Base-by-base conservation (phyloP, 345 rosid species). In the Eutrema heterophyllum region DNA sequence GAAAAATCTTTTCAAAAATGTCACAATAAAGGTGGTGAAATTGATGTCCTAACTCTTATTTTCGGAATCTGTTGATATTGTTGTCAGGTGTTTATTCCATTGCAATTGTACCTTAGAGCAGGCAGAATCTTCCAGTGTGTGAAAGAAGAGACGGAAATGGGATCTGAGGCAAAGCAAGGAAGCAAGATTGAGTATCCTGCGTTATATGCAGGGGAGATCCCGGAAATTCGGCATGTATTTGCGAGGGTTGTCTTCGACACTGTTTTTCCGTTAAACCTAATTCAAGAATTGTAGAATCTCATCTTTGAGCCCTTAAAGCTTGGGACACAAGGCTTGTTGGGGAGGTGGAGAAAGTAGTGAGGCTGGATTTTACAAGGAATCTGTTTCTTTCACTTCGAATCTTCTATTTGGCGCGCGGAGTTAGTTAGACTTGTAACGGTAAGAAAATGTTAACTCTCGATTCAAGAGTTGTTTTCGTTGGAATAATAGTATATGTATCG, bases 211-310 rank as follows among this genome's bases (percentile, higher is more conserved):
- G 99, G 99, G 35, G 71, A 52, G 68, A 39, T 86, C 44, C 61
- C 56, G 14, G 97, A 96, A 70, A 70, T 71, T 15, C 82, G 92
- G 41, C 90, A 86, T 83, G 79, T 74, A 4, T 90, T 96, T 82
- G 97, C 97, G 5, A 87, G 97, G 84, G 80, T 89, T 52, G 90
- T 90, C 44, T 92, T 96, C 26, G 94, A 96, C 73, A 90, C 97
- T 4, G 74, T 92, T 12, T 95, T 82, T 74, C 98, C 97, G 8
- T 69, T 78, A 41, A 62, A 75, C 52, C 67, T 35, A 55, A 10
- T 46, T 39, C 33, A 51, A 35, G 63, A 71, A 45, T 16, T 16
- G 62, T 71, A 14, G 40, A 38, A 4, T 21, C 15, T 54, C 51
- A 2, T 43, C 10, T 59, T 24, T 67, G 2, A 56, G 24, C 49